Percentiles rank a stretch among this genome's conserved stretches.
Evolutionary conservation across 2,329 filamentous ascomycete genomes (phyloP).

Genomic region (Macroventuria anomochaeta): DNA sequence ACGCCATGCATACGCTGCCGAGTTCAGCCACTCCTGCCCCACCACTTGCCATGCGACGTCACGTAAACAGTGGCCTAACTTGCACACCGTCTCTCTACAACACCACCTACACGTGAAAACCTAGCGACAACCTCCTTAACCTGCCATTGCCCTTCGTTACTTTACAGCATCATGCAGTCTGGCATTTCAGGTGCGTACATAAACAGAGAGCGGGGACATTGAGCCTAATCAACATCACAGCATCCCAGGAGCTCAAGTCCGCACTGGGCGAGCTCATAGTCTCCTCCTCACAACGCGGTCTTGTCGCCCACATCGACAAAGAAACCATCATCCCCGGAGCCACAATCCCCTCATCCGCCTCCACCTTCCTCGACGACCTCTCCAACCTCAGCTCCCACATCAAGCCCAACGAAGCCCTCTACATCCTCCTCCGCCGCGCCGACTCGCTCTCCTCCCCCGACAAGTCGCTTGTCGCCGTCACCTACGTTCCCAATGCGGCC

Average conservation of each 20-base stretch:
- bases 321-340: conserved; percentile 71
- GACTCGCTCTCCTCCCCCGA: conserved; percentile 53
- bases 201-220: neutral
- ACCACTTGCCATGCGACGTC: conserved; percentile 29
- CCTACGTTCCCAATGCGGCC: conserved; percentile 79
- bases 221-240: conserved; percentile 47
- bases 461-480: conserved; percentile 67
- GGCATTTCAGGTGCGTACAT: conserved; percentile 72
- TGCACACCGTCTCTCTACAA: neutral
- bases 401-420: conserved; percentile 70
- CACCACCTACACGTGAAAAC: neutral
- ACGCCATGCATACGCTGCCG: conserved; percentile 19
- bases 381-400: conserved; percentile 67
- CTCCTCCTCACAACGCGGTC: conserved; percentile 67
- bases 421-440: conserved; percentile 76
- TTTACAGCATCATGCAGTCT: conserved; percentile 70
- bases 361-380: conserved; percentile 70
- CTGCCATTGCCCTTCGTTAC: neutral
- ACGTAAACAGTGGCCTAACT: conserved; percentile 27
- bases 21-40: conserved; percentile 28
- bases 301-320: conserved; percentile 71
- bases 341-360: conserved; percentile 58
- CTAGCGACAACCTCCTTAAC: neutral
- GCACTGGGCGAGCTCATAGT: conserved; percentile 74
- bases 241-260: conserved; percentile 76